Conservation (phyloP, 768 basidiomycete genomes). For the Dacryopinax primogenitus region DNA sequence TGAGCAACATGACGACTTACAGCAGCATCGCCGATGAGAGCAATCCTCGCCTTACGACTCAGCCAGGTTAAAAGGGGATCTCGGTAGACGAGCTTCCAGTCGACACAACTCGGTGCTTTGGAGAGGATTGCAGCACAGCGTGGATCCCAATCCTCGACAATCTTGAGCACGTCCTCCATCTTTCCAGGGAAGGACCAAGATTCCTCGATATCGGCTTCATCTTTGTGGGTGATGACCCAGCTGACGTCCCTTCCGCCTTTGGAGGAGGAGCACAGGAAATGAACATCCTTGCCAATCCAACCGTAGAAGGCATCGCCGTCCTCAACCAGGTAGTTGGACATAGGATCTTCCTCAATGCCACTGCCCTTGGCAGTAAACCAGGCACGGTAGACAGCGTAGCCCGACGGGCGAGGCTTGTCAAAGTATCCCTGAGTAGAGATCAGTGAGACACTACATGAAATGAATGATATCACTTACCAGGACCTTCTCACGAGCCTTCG, state of each 20-base stretch:
- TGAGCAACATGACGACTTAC: not conserved
- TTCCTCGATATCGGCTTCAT: conserved; percentile 19
- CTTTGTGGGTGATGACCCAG: conserved; percentile 21
- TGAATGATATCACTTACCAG: conserved; percentile 17
- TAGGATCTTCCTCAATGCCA: conserved; percentile 19
- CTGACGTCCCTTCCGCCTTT: conserved; percentile 18
- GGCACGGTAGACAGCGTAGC: conserved; percentile 23
- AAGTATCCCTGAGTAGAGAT: conserved; percentile 16
- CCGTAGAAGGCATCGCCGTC: conserved; percentile 16
- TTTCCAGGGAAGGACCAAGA: conserved; percentile 19
- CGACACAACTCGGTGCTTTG: conserved; percentile 21
- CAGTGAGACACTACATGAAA: not conserved
- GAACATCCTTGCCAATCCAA: conserved; percentile 21
- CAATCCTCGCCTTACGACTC: conserved; percentile 18
- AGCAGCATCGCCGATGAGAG: conserved; percentile 25
- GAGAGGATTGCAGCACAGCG: conserved; percentile 20
- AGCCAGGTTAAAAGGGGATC: conserved; percentile 23
- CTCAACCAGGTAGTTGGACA: conserved; percentile 16
- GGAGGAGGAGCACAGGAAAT: conserved; percentile 19
- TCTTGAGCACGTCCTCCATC: conserved; percentile 20
- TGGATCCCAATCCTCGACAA: conserved; percentile 23
- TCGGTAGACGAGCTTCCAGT: conserved; percentile 23
- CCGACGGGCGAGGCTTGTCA: conserved; percentile 20
- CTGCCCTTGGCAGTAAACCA: conserved; percentile 20
- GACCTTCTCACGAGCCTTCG: conserved; percentile 15